Evolutionary conservation across 495 filamentous ascomycete genomes (phyloP), one percentile per base, ranked within the genome.

Genomic region (Daldinia grandis): DNA sequence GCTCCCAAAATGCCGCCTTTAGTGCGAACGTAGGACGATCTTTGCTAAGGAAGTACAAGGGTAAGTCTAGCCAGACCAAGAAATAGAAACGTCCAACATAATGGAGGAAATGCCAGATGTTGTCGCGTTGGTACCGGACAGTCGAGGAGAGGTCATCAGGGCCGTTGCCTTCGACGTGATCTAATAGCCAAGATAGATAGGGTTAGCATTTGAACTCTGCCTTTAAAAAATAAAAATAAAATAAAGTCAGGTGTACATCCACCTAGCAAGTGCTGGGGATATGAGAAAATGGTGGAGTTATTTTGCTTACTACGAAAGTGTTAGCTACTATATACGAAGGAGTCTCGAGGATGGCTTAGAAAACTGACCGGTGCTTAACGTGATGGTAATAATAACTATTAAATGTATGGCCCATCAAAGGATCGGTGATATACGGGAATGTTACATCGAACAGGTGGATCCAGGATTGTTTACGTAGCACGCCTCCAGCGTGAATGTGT

Each of bases 331-430:
- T 57, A 38, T 7, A 21, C n/a, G 24, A 15, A 57, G 2, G 17
- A 56, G 5, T 30, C 30, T 14, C 3, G 19, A 57, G 10, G 5
- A 33, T 5, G 9, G 6, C 14, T 37, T 24, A 10, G 12, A 15
- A 14, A 37, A 57, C 54, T 37, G 12, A 57, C 54, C 54, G 92
- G 75, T 92, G 90, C 79, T 95, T 93, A 66, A 93, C 90, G 69
- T 94, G 92, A 76, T 95, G 92, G 72, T 92, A 93, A 75, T 84
- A 95, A 77, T 94, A 95, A 9, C 87, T 89, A 76, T 94, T 90
- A 90, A 90, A 94, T 0, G 92, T 93, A 69, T 94, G 91, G 1
- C 92, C 92, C 83, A 91, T 90, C 64, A 95, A 76, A 2, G 92
- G 92, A 68, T 93, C 90, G 28, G 87, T 78, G 17, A 93, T 72